Conservation (phyloP, 2,329 filamentous ascomycete genomes). For the Paecilomyces variotii region DNA sequence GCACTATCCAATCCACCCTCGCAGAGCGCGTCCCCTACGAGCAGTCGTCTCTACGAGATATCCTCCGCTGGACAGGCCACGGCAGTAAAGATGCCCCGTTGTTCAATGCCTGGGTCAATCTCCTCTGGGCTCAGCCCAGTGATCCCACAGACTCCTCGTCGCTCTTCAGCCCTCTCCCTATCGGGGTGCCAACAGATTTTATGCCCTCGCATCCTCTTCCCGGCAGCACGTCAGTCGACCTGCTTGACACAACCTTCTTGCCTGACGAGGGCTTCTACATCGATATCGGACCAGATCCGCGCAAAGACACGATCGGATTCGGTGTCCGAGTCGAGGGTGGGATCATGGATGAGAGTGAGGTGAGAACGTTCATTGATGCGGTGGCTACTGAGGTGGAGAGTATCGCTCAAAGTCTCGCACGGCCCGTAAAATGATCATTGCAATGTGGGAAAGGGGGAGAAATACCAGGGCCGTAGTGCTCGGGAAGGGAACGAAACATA, state of each 20-base stretch:
- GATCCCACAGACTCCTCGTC: conserved; percentile 2
- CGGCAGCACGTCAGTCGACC: conserved; percentile 11
- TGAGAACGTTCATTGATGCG: conserved; percentile 9
- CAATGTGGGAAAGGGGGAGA: neutral
- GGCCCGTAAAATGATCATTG: neutral
- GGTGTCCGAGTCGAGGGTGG: conserved; percentile 21
- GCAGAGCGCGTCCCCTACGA: conserved; percentile 20
- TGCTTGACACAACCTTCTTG: conserved; percentile 16
- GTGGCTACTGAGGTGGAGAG: conserved; percentile 14
- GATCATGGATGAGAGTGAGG: conserved; percentile 10
- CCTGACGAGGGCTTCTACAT: conserved; percentile 17
- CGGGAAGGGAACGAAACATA: neutral
- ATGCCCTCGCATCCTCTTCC: conserved; percentile 10
- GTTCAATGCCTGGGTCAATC: conserved; percentile 26
- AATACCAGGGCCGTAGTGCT: neutral
- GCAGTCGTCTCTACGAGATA: conserved; percentile 19
- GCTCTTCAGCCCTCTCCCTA: conserved; percentile 15
- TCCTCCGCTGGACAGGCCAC: conserved; percentile 12
- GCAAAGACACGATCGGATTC: conserved; percentile 18
- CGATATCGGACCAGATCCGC: conserved; percentile 17
- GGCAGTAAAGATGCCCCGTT: conserved; percentile 5
- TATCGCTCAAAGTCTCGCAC: neutral
- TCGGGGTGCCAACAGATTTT: conserved; percentile 20
- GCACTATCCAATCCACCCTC: conserved; percentile 14
- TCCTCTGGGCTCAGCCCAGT: conserved; percentile 20